A percentile compares a stretch with the other conserved stretches of the same genome.
phyloP scores from a whole-genome alignment of 257 asterid genomes.

The Ajuga chamaepitys region DNA sequence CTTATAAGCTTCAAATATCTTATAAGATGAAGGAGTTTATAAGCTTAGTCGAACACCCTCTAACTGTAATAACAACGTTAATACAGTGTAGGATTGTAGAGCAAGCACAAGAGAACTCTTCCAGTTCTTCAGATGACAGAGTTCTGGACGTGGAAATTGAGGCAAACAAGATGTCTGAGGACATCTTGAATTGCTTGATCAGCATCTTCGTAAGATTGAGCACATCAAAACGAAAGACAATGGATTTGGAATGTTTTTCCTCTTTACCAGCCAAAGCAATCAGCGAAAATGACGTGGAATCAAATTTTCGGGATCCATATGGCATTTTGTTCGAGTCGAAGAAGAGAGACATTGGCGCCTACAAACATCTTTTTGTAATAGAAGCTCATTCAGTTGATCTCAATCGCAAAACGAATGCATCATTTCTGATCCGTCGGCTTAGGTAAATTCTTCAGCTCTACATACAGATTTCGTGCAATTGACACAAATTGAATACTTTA shows the following conservation, averaged over 20 bases:
- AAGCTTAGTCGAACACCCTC: no score
- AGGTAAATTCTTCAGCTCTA: slow-evolving; percentile 24
- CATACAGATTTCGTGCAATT: not conserved
- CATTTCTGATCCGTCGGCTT: slow-evolving; percentile 51
- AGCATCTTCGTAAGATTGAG: slow-evolving; percentile 53
- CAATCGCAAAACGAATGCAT: slow-evolving; percentile 42
- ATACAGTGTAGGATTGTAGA: slow-evolving; percentile 58
- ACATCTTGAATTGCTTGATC: slow-evolving; percentile 63
- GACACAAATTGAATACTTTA: not conserved
- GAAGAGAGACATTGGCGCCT: slow-evolving; percentile 45
- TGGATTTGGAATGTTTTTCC: slow-evolving; percentile 41
- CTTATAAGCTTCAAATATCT: no score
- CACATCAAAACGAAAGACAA: slow-evolving; percentile 49
- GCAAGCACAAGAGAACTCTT: slow-evolving; percentile 53
- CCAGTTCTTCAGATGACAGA: slow-evolving; percentile 43
- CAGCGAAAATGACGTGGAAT: slow-evolving; percentile 19
- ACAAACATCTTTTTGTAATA: slow-evolving; percentile 33
- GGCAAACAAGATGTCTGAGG: slow-evolving; percentile 55
- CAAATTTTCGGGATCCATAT: slow-evolving; percentile 52
- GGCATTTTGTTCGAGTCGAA: slow-evolving; percentile 20
- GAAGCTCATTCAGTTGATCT: slow-evolving; percentile 50
- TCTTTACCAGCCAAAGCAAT: slow-evolving; percentile 21
- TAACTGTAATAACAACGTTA: not conserved
- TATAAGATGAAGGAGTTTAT: no score
- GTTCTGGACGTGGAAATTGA: slow-evolving; percentile 34